A percentile compares a stretch with the other conserved stretches of the same genome.
Evolutionary conservation across 2,329 filamentous ascomycete genomes (phyloP).

Genomic region (Scytalidium lignicola): DNA sequence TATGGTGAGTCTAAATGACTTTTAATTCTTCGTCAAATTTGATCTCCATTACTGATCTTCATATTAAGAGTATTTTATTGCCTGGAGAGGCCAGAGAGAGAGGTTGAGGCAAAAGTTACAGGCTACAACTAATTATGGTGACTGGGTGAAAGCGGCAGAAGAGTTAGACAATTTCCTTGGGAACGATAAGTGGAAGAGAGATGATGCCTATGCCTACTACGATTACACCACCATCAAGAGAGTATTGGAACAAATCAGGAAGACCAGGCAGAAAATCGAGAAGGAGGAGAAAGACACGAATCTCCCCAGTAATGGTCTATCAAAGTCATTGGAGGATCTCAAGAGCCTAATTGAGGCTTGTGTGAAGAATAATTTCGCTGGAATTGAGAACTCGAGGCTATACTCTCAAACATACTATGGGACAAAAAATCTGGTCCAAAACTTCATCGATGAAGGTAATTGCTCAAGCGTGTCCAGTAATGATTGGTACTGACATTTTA

Average conservation of each 20-base stretch:
- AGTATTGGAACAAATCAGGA: conserved; percentile 71
- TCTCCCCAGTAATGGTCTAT: conserved; percentile 26
- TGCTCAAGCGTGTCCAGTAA: conserved; percentile 11
- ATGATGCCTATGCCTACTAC: conserved; percentile 78
- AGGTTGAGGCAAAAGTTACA: conserved; percentile 66
- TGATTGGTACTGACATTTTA: conserved; percentile 5
- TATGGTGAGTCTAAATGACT: conserved; percentile 42
- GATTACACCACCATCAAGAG: conserved; percentile 77
- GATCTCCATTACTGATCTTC: background rate
- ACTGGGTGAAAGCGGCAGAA: conserved; percentile 78
- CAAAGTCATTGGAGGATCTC: conserved; percentile 66
- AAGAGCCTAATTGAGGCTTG: conserved; percentile 78
- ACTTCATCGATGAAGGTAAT: conserved; percentile 77
- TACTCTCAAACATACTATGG: conserved; percentile 98
- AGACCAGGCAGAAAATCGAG: conserved; percentile 48
- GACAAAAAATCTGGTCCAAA: conserved; percentile 91
- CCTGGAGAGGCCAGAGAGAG: conserved; percentile 80
- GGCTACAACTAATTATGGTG: conserved; percentile 66
- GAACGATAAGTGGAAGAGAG: conserved; percentile 74
- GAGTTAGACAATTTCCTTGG: conserved; percentile 76
- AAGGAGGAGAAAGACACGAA: conserved; percentile 48
- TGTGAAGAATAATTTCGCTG: conserved; percentile 96
- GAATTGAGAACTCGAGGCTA: conserved; percentile 87
- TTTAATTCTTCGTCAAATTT: no score
- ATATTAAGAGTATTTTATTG: conserved; percentile 67